Evolutionary conservation across 169 alveolate genomes (phyloP).

Genomic region (Plasmodium gonderi): DNA sequence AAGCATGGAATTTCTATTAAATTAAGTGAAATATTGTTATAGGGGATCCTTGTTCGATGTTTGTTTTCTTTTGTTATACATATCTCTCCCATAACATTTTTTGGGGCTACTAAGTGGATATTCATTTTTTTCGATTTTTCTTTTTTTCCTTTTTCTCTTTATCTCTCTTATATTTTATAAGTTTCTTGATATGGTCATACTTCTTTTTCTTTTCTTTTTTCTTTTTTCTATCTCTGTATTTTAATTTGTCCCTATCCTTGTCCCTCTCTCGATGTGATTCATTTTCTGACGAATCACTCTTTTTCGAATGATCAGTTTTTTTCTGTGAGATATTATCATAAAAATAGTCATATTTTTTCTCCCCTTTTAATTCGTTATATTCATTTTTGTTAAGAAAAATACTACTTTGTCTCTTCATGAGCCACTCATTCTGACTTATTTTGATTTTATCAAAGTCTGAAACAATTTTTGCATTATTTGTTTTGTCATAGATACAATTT

Average conservation of each 20-base stretch:
- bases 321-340: neutral
- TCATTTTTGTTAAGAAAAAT: neutral
- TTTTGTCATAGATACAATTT: conserved; percentile 61
- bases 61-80: neutral
- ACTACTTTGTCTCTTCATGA: conserved; percentile 9
- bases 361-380: neutral
- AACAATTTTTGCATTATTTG: conserved; percentile 42
- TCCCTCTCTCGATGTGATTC: neutral
- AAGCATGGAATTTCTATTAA: neutral
- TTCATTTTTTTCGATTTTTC: neutral
- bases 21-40: neutral
- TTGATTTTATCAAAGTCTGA: conserved; percentile 61
- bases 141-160: conserved; percentile 17
- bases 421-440: conserved; percentile 32
- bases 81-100: neutral
- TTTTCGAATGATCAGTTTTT: neutral
- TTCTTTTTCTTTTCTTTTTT: conserved; percentile 20
- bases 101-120: neutral
- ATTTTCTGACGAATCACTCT: neutral
- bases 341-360: neutral
- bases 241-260: neutral
- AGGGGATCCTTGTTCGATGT: no score
- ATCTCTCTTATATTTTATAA: conserved; percentile 60
- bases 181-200: conserved; percentile 42
- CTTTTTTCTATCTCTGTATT: neutral